Evolutionary conservation across 768 basidiomycete species (phyloP), one percentile per base, ranked within the genome.

Genomic region (Boletus eberwhitei): DNA sequence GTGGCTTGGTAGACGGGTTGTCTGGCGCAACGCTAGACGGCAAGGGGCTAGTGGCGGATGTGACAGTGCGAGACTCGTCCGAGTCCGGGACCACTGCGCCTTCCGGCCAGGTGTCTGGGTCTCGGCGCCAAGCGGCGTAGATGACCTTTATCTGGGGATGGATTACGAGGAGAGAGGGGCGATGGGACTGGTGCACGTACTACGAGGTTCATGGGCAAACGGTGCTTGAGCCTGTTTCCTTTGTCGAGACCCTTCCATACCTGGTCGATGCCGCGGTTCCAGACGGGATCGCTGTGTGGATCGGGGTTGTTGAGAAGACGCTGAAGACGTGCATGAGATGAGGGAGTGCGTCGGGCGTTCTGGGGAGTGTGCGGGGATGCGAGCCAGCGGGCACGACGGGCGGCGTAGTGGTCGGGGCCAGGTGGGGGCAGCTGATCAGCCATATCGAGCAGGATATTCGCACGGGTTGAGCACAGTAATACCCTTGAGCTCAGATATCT

Each of bases 111-210:
- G 86, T 89, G 46, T 82, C 76, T 46, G 70, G 70, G 56, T 92
- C 88, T 48, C 81, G 81, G 43, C 87, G 68, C 90, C 90, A 92
- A 35, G 85, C 84, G 34, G 85, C 80, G 61, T 88, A 81, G 42
- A 90, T 69, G 54, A 92, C 77, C 64, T 86, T 86, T 63, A 90
- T 79, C 89, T 92, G 69, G 52, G 52, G 48, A 48, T 38, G 52
- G 38, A 37, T 60, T 50, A 42, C 32, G 50, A 49, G 43, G 40
- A 43, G 32, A 40, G 48, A 21, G 17, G 35, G 17, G 34, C 8
- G 14, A 34, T 22, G 24, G 40, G 42, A 46, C 4, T 11, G 19
- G 47, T 34, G 40, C 1, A 77, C 87, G 59, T 71, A 90, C 88
- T 40, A 88, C 79, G 49, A 84, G 65, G 48, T 59, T 62, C 73